phyloP scores from a whole-genome alignment of 306 rosid genomes.

The Cyclanthera cordifolia region DNA sequence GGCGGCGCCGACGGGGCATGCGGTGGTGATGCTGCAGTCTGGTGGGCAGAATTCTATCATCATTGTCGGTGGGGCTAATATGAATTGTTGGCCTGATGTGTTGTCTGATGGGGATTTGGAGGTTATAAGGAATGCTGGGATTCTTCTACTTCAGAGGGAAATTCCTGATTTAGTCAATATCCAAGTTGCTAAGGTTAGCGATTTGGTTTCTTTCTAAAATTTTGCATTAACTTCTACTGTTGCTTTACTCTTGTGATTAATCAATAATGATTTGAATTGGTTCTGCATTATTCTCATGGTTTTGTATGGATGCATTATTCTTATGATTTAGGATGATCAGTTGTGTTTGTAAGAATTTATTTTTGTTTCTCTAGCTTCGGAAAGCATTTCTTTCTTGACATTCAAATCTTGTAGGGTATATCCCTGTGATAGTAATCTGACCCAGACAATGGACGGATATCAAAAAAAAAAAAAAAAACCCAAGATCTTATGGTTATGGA shows the following conservation, averaged over 20 bases:
- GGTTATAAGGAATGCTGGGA: constrained; percentile 60
- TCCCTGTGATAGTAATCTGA: too few species aligned
- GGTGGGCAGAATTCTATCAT: constrained; percentile 81
- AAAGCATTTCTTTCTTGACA: too few species aligned
- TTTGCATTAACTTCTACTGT: too few species aligned
- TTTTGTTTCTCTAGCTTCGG: neutral
- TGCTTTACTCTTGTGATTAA: too few species aligned
- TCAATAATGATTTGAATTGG: too few species aligned
- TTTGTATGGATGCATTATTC: too few species aligned
- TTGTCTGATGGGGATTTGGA: constrained; percentile 35
- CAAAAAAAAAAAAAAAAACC: too few species aligned
- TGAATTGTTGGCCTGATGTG: constrained; percentile 51
- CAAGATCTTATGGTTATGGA: too few species aligned
- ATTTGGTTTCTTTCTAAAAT: neutral
- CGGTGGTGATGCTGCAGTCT: constrained; percentile 77
- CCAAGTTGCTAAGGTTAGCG: constrained; percentile 74
- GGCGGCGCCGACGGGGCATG: constrained; percentile 58
- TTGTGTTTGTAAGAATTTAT: neutral
- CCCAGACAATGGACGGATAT: too few species aligned
- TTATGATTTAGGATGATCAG: neutral
- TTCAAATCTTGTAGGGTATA: too few species aligned
- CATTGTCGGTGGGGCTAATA: constrained; percentile 75
- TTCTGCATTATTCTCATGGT: too few species aligned
- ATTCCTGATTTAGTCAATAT: constrained; percentile 65
- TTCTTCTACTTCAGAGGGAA: constrained; percentile 85